phyloP scores from a whole-genome alignment of 31 red algal genomes.

The Porphyra umbilicalis region DNA sequence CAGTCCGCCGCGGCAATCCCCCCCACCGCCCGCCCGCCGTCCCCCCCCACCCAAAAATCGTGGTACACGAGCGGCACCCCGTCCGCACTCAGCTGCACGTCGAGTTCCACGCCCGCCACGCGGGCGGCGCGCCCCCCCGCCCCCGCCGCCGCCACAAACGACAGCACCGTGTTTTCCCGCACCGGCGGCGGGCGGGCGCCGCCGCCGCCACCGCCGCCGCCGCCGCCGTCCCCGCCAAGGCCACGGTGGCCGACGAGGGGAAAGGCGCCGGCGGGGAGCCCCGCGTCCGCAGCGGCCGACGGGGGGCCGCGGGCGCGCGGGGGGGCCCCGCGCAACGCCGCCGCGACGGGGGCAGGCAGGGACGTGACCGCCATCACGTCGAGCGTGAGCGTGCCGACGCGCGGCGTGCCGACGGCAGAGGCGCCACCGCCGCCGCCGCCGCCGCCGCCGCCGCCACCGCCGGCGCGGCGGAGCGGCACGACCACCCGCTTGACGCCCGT shows the following conservation, averaged over 20 bases:
- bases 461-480: no score
- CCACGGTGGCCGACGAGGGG: background rate
- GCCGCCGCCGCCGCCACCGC: background rate
- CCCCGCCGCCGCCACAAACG: background rate
- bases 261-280: background rate
- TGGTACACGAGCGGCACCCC: background rate
- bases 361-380: background rate
- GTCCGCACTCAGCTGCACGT: background rate
- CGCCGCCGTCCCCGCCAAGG: no score
- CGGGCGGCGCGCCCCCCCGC: background rate
- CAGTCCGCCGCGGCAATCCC: background rate
- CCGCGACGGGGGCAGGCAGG: background rate
- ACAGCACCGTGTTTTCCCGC: background rate
- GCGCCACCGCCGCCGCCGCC: background rate
- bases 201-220: background rate
- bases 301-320: background rate
- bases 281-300: background rate
- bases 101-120: background rate
- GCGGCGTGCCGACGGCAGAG: background rate
- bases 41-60: background rate
- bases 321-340: background rate
- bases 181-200: background rate
- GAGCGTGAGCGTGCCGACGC: background rate
- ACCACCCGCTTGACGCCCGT: no score
- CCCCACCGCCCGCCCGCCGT: background rate